Percentiles rank a stretch among this genome's conserved stretches.
phyloP scores from a whole-genome alignment of 108 stramenopile species.

The Nitzschia putrida region DNA sequence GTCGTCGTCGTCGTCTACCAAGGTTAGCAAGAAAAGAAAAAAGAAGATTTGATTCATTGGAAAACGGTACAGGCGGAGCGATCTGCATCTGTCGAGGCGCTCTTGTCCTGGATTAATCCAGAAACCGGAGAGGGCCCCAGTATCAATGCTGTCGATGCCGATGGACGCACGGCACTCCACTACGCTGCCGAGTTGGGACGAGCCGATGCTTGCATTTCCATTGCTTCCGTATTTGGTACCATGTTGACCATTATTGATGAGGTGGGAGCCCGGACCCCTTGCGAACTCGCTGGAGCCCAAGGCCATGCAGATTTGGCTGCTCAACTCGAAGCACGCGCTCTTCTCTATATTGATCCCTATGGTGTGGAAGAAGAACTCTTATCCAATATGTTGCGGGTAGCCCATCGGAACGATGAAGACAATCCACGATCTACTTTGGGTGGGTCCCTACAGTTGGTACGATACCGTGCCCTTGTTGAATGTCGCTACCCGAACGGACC shows the following conservation, averaged over 20 bases:
- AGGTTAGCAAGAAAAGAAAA: too few relatives aligned
- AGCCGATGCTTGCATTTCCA: slow-evolving; percentile 41
- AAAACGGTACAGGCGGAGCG: slow-evolving; percentile 10
- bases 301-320: slow-evolving; percentile 42
- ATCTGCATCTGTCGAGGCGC: slow-evolving; percentile 33
- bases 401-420: slow-evolving; percentile 3
- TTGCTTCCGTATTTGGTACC: slow-evolving; percentile 43
- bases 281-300: slow-evolving; percentile 44
- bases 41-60: neutral
- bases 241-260: slow-evolving; percentile 64
- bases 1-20: too few relatives aligned
- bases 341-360: slow-evolving; percentile 52
- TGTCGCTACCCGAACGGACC: slow-evolving; percentile 15
- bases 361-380: slow-evolving; percentile 57
- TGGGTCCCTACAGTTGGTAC: slow-evolving; percentile 20
- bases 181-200: slow-evolving; percentile 60
- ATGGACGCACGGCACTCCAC: slow-evolving; percentile 52
- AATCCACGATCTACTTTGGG: neutral
- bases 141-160: slow-evolving; percentile 51
- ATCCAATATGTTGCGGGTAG: slow-evolving; percentile 18
- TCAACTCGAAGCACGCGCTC: slow-evolving; percentile 51
- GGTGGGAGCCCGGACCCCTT: slow-evolving; percentile 35
- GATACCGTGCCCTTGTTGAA: slow-evolving; percentile 29
- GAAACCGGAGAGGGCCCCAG: slow-evolving; percentile 42
- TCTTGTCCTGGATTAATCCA: slow-evolving; percentile 47